phyloP scores from a whole-genome alignment of 179 eudicot species.

The Heliamphora pulchella region DNA sequence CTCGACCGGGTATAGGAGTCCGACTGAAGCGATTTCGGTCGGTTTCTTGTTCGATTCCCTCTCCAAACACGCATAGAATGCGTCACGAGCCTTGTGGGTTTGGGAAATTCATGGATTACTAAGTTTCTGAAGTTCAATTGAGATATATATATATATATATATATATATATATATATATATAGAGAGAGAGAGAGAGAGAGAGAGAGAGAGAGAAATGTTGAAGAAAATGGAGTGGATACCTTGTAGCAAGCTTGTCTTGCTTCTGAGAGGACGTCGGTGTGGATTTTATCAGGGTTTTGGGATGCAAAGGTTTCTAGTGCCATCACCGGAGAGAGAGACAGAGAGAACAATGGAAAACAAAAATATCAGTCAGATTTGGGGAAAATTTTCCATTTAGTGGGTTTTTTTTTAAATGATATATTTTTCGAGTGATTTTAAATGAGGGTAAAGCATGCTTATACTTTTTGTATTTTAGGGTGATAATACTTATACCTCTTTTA shows the following conservation, averaged over 20 bases:
- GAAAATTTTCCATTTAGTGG: not conserved
- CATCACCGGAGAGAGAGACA: slow-evolving; percentile 15
- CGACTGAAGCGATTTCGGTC: slow-evolving; percentile 61
- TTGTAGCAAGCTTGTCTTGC: slow-evolving; percentile 29
- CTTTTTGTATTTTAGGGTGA: no score
- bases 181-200: no score
- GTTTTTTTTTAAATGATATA: no score
- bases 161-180: no score
- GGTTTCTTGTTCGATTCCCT: slow-evolving; percentile 51
- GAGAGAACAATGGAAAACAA: not conserved
- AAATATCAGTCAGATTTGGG: no score
- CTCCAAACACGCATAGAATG: slow-evolving; percentile 75
- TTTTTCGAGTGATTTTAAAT: no score
- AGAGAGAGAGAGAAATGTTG: no score
- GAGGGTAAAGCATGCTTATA: no score
- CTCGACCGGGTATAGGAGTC: slow-evolving; percentile 61
- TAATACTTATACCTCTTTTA: no score
- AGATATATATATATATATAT: no score
- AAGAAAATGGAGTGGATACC: slow-evolving; percentile 5
- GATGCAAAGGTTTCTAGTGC: slow-evolving; percentile 19
- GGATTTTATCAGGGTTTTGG: slow-evolving; percentile 13
- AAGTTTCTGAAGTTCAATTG: not conserved
- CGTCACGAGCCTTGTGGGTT: slow-evolving; percentile 56
- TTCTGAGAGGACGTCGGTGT: slow-evolving; percentile 22
- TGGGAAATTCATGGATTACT: not conserved